Evolutionary conservation across 306 rosid genomes (phyloP).

Genomic region (Pyrus bretschneideri): DNA sequence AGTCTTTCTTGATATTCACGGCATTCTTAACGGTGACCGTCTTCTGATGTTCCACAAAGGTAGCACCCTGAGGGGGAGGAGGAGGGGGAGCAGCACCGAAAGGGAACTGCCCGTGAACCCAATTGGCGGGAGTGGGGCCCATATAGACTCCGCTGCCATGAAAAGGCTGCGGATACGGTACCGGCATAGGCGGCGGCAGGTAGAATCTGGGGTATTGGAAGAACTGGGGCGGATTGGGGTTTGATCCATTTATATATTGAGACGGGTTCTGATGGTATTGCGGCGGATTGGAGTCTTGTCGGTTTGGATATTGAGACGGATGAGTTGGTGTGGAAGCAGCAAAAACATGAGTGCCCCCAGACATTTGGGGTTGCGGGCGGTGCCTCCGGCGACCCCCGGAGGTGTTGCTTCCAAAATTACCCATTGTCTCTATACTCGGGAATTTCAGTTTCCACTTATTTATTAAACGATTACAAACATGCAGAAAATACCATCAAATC

Average conservation of each 20-base stretch:
- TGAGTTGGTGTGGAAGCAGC: constrained; percentile 20
- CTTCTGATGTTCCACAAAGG: constrained; percentile 30
- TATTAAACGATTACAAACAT: background rate
- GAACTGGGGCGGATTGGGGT: constrained; percentile 17
- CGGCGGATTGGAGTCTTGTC: constrained; percentile 12
- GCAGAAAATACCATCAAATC: background rate
- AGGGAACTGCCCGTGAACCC: constrained; percentile 13
- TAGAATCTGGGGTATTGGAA: constrained; percentile 18
- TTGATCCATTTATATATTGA: constrained; percentile 4
- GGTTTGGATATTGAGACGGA: constrained; percentile 18
- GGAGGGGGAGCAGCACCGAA: constrained; percentile 13
- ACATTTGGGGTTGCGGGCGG: constrained; percentile 11
- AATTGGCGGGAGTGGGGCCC: background rate
- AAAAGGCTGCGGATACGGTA: constrained; percentile 7
- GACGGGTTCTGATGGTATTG: too few species aligned
- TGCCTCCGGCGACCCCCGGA: constrained; percentile 16
- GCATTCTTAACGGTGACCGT: constrained; percentile 34
- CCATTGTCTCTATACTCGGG: constrained; percentile 16
- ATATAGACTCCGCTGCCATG: constrained; percentile 5
- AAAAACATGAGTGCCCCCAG: background rate
- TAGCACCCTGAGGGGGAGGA: background rate
- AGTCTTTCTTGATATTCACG: constrained; percentile 39
- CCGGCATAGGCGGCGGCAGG: constrained; percentile 18
- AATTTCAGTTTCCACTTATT: background rate
- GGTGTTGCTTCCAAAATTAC: constrained; percentile 26